These are phyloP conservation scores for Tetrapisispora phaffii DNA, from an alignment of 805 yeast species.

Conservation along the genomic window DNA sequence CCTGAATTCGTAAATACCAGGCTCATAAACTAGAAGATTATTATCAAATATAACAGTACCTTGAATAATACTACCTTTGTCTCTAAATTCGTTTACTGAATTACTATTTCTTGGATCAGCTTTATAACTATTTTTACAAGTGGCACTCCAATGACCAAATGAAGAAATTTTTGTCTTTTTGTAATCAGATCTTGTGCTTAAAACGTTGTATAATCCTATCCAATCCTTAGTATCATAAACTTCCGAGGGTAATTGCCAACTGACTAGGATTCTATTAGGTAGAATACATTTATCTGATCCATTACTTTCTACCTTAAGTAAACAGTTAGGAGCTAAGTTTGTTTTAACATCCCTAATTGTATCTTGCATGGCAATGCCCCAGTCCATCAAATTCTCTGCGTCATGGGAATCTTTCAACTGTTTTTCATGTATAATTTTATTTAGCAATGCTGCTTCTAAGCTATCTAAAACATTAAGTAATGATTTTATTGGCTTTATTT, in stretches of 20 bases:
- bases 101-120: conserved; percentile 8
- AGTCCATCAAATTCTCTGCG: background rate
- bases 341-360: conserved; percentile 5
- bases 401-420: background rate
- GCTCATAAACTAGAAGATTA: background rate
- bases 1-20: conserved; percentile 3
- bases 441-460: conserved; percentile 17
- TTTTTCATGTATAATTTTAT: conserved; percentile 3
- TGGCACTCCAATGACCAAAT: conserved; percentile 54
- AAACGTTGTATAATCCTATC: conserved; percentile 64
- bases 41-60: conserved; percentile 44
- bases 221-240: conserved; percentile 49
- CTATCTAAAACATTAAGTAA: conserved; percentile 33
- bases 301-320: conserved; percentile 21
- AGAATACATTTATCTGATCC: conserved; percentile 26
- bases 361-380: background rate
- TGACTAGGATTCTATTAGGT: conserved; percentile 39
- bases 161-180: conserved; percentile 52
- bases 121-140: conserved; percentile 29
- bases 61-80: conserved; percentile 12
- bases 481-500: conserved; percentile 29
- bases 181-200: conserved; percentile 47
- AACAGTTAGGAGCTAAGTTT: conserved; percentile 19
- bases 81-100: background rate
- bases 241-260: conserved; percentile 43